Evolutionary conservation across 208 protist genomes (phyloP).

Genomic region (Crithidia brevicula): DNA sequence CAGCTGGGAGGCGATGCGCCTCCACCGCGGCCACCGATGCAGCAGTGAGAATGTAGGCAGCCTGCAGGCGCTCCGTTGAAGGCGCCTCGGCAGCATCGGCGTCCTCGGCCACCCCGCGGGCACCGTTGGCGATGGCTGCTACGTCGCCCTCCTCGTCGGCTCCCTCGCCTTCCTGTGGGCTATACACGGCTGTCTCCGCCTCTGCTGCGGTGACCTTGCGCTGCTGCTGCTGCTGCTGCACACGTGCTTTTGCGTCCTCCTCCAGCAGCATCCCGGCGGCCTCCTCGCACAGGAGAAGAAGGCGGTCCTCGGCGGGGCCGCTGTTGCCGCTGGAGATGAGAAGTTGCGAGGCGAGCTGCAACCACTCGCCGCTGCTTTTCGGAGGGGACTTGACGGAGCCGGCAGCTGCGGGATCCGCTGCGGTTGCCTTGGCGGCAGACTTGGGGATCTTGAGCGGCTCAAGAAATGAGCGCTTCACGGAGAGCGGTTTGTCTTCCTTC

Average conservation of each 20-base stretch:
- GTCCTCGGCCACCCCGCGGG: neutral
- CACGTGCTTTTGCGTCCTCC: constrained; percentile 32
- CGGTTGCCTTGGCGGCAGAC: neutral
- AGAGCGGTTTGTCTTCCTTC: constrained; percentile 8
- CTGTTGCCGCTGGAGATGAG: constrained; percentile 29
- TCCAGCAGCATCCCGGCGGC: constrained; percentile 53
- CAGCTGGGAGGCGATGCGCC: constrained; percentile 28
- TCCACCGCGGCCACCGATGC: constrained; percentile 41
- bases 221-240: constrained; percentile 6
- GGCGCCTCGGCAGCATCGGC: neutral
- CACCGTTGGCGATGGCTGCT: neutral
- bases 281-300: constrained; percentile 57
- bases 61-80: constrained; percentile 44
- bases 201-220: constrained; percentile 11
- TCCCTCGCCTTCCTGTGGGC: constrained; percentile 8
- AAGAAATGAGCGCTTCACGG: constrained; percentile 30
- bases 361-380: constrained; percentile 38
- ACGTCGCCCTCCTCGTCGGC: neutral
- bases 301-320: constrained; percentile 27
- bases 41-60: constrained; percentile 61
- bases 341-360: constrained; percentile 46
- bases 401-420: neutral
- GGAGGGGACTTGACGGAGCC: constrained; percentile 1
- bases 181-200: constrained; percentile 10
- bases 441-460: constrained; percentile 17